Evolutionary conservation across 164 flowering plant genomes (phyloP).

Genomic region (Vitis vinifera): ASM3070453v1 NC_081818.1:24073501-24074000

Average conservation of each 20-base stretch:
- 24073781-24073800: too few relatives aligned
- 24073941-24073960: constrained; percentile 68
- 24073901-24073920: constrained; percentile 49
- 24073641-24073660: background rate
- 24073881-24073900: background rate
- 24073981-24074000: constrained; percentile 58
- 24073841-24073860: background rate
- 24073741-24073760: too few relatives aligned
- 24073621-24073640: background rate
- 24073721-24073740: background rate
- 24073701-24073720: background rate
- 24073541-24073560: constrained; percentile 40
- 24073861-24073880: background rate
- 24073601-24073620: background rate
- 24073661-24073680: background rate
- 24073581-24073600: background rate
- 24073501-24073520: constrained; percentile 68
- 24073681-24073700: background rate
- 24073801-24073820: too few relatives aligned
- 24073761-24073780: background rate
- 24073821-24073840: background rate
- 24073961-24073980: constrained; percentile 57
- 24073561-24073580: background rate
- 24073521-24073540: constrained; percentile 69
- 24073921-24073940: constrained; percentile 70